Percentiles rank a stretch among this genome's conserved stretches.
phyloP scores from a whole-genome alignment of 352 stramenopile species.

The Globisporangium emineosum region DNA sequence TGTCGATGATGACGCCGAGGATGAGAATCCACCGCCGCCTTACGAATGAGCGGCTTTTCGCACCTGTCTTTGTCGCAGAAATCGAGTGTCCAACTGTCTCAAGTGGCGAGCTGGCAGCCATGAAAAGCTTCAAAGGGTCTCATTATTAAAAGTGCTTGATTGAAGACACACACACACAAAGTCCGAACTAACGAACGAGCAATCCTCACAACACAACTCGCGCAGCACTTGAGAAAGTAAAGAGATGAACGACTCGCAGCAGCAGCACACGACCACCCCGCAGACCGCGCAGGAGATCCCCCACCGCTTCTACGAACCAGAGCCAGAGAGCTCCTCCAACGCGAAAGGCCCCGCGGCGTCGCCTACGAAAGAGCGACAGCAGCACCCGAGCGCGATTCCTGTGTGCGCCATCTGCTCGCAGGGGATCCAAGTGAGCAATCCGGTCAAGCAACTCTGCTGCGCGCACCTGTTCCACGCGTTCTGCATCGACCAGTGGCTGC shows the following conservation, averaged over 20 bases:
- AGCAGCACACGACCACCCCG: constrained; percentile 4
- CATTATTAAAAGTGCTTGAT: not conserved
- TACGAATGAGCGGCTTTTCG: not conserved
- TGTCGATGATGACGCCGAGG: not conserved
- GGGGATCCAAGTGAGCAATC: constrained; percentile 26
- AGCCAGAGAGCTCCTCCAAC: not conserved
- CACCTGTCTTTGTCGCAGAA: constrained; percentile 8
- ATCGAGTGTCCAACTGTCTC: constrained; percentile 1
- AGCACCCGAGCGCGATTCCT: constrained; percentile 15
- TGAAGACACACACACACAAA: not conserved
- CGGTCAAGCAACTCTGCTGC: constrained; percentile 56
- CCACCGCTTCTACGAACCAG: constrained; percentile 6
- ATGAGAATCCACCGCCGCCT: not conserved
- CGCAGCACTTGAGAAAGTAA: not conserved
- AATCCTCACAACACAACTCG: not conserved
- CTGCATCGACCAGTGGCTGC: constrained; percentile 58
- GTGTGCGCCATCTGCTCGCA: constrained; percentile 41
- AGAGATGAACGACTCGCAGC: not conserved
- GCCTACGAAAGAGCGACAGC: not conserved
- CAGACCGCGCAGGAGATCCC: constrained; percentile 16
- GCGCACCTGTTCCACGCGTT: constrained; percentile 58
- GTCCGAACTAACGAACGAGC: no score
- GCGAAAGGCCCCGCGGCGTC: not conserved
- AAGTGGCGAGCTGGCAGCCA: constrained; percentile 1
- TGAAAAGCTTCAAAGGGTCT: not conserved